phyloP scores from a whole-genome alignment of 352 stramenopile species.

The Phytophthora cryptogea region DNA sequence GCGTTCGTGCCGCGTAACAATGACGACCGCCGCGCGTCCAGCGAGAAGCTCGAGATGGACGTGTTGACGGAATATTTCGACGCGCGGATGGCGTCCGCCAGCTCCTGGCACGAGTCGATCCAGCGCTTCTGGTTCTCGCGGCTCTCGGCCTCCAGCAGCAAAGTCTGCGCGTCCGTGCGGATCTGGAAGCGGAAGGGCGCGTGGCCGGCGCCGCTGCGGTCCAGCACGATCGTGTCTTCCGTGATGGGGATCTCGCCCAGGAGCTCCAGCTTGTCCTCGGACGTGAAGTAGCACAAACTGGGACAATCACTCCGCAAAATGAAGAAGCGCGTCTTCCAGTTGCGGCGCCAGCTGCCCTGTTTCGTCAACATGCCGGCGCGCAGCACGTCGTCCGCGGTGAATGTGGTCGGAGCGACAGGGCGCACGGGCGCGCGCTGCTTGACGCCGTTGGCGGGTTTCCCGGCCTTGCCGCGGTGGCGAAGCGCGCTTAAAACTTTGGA shows the following conservation, averaged over 20 bases:
- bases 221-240: slow-evolving; percentile 76
- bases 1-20: slow-evolving; percentile 9
- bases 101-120: slow-evolving; percentile 72
- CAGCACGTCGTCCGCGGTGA: slow-evolving; percentile 73
- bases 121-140: slow-evolving; percentile 66
- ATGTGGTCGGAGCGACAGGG: slow-evolving; percentile 45
- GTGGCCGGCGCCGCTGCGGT: slow-evolving; percentile 56
- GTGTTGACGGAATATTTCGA: slow-evolving; percentile 63
- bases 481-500: slow-evolving; percentile 80
- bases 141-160: slow-evolving; percentile 72
- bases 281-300: slow-evolving; percentile 83
- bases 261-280: slow-evolving; percentile 82
- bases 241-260: slow-evolving; percentile 72
- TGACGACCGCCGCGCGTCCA: slow-evolving; percentile 27
- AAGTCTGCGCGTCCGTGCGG: slow-evolving; percentile 52
- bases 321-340: slow-evolving; percentile 88
- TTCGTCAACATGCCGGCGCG: slow-evolving; percentile 70
- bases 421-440: slow-evolving; percentile 19
- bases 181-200: slow-evolving; percentile 75
- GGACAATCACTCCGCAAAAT: slow-evolving; percentile 76
- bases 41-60: slow-evolving; percentile 32
- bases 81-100: slow-evolving; percentile 66
- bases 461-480: slow-evolving; percentile 61
- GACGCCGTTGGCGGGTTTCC: slow-evolving; percentile 16
- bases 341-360: slow-evolving; percentile 83